Evolutionary conservation across 176 grass and related monocot species (phyloP).

Genomic region (Olyra latifolia): DNA sequence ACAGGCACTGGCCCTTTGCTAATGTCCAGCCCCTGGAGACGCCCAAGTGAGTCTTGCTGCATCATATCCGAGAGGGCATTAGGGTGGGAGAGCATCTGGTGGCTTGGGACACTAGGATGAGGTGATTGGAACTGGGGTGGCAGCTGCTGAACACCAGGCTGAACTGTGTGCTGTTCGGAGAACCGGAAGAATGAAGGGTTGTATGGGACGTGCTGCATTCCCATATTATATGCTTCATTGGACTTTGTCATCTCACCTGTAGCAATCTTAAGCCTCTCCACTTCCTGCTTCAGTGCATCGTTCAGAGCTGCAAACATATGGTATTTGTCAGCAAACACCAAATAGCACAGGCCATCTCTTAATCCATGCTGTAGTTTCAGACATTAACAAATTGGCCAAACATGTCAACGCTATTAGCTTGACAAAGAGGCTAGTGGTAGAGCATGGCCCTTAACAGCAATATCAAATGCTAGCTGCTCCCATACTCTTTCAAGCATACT

Average conservation of each 20-base stretch:
- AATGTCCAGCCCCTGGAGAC: slow-evolving; percentile 78
- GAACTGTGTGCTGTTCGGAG: slow-evolving; percentile 36
- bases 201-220: slow-evolving; percentile 68
- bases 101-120: slow-evolving; percentile 46
- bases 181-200: slow-evolving; percentile 69
- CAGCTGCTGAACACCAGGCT: slow-evolving; percentile 59
- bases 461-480: neutral
- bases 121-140: slow-evolving; percentile 59
- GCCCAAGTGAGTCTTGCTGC: slow-evolving; percentile 77
- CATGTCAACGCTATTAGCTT: slow-evolving; percentile 7
- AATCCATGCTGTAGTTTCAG: neutral
- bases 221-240: slow-evolving; percentile 62
- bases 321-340: slow-evolving; percentile 22
- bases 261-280: slow-evolving; percentile 78
- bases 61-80: slow-evolving; percentile 74
- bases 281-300: slow-evolving; percentile 76
- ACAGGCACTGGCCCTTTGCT: slow-evolving; percentile 59
- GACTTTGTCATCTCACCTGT: slow-evolving; percentile 65
- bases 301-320: slow-evolving; percentile 69
- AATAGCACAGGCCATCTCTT: neutral
- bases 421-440: neutral
- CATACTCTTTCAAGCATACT: neutral
- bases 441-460: neutral
- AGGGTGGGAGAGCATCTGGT: slow-evolving; percentile 57
- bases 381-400: slow-evolving; percentile 4